Base-by-base conservation (phyloP, 805 yeast species). In the Deakozyma indianensis region DNA sequence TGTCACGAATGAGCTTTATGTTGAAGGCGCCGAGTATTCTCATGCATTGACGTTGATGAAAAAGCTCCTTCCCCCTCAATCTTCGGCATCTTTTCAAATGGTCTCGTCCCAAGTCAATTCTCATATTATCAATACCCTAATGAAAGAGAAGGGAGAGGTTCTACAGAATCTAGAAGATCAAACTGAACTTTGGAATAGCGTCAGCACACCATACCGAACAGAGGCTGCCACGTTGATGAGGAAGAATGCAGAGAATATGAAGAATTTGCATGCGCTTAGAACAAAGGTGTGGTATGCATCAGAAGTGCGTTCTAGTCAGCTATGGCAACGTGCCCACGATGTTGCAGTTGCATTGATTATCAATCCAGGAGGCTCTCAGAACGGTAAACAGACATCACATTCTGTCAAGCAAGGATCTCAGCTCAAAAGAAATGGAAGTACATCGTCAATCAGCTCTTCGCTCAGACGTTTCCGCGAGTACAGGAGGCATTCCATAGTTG, bases 201-300 rank as follows among this genome's bases (percentile, higher is more conserved):
- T n/a, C 4, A 9, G 18, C 18, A 5, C 18, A 7, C 38, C 38
- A 11, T 32, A 32, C 16, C 11, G 38, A 32, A n/a, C 11, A 9
- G 38, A 32, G 16, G 18, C 16, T 9, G 38, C 38, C 18, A 4
- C 38, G 9, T n/a, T 32, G 4, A 5, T 32, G 18, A 32, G 16
- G 38, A 20, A 14, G 38, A 32, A n/a, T 32, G 38, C 11, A 14
- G 38, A 32, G 11, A n/a, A 32, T n/a, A n/a, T 32, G 18, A 32
- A 32, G 18, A 23, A 42, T 15, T 42, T 56, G 27, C 38, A 47
- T 24, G 48, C 51, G 16, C 41, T 53, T 11, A 35, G 58, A 28
- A 51, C 52, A 20, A 56, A 56, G 48, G 46, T 50, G 11, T 56
- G 60, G 60, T 56, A 55, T 43, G 45, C 48, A 27, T 45, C 49